Evolutionary conservation across 306 rosid species (phyloP).

Genomic region (Cercis canadensis): DNA sequence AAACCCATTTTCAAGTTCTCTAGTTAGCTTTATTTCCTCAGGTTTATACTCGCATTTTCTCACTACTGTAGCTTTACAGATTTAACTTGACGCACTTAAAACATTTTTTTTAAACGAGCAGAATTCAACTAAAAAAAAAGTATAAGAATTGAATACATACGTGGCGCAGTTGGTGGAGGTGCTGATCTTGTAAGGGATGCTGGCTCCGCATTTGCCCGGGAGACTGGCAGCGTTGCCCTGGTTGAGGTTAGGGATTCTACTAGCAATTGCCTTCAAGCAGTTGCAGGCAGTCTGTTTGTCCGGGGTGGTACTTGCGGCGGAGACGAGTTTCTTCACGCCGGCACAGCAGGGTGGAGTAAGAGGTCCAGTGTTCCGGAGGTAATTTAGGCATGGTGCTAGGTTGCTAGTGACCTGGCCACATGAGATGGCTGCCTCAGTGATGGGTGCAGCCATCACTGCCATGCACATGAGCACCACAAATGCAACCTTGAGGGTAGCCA

Average conservation of each 20-base stretch:
- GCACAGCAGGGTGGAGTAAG: constrained; percentile 7
- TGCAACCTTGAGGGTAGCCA: constrained; percentile 34
- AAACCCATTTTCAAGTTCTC: too few species aligned
- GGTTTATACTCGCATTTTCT: too few species aligned
- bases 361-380: background rate
- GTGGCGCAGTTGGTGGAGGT: constrained; percentile 53
- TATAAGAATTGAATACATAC: too few species aligned
- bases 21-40: too few species aligned
- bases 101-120: too few species aligned
- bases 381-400: constrained; percentile 20
- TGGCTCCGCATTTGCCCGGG: constrained; percentile 46
- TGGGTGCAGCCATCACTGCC: constrained; percentile 39
- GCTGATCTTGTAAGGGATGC: constrained; percentile 67
- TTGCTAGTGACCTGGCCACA: constrained; percentile 25
- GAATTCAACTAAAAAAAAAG: too few species aligned
- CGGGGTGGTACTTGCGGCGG: constrained; percentile 7
- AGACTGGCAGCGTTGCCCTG: constrained; percentile 19
- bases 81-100: too few species aligned
- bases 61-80: too few species aligned
- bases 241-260: constrained; percentile 4
- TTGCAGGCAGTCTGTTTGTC: constrained; percentile 45
- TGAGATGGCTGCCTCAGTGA: constrained; percentile 36
- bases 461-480: constrained; percentile 39
- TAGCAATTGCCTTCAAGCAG: constrained; percentile 51
- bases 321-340: constrained; percentile 33